A percentile compares a stretch with the other conserved stretches of the same genome.
Conservation (phyloP, 495 filamentous ascomycete species). For the Cudoniella acicularis region DNA sequence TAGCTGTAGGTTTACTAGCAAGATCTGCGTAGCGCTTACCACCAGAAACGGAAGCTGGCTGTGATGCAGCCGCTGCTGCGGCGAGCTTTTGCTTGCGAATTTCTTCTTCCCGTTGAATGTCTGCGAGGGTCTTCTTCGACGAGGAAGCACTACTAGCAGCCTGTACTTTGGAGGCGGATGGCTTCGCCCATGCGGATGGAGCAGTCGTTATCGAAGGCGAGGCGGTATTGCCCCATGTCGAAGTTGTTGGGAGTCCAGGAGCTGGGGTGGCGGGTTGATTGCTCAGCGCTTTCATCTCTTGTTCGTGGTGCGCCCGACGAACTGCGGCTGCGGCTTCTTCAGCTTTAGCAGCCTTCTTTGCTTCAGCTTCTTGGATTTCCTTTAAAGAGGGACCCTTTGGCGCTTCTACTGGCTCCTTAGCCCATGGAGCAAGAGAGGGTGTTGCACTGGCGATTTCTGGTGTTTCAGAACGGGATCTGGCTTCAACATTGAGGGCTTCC, state of each 20-base stretch:
- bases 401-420: conserved; percentile 72
- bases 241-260: conserved; percentile 79
- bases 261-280: conserved; percentile 61
- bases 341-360: conserved; percentile 84
- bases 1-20: conserved; percentile 65
- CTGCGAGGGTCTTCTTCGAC: conserved; percentile 75
- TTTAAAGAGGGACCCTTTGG: conserved; percentile 90
- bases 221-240: conserved; percentile 86
- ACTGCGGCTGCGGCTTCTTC: conserved; percentile 80
- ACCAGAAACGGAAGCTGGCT: conserved; percentile 45
- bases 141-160: conserved; percentile 37
- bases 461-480: conserved; percentile 72
- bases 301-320: conserved; percentile 73
- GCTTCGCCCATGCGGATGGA: conserved; percentile 62
- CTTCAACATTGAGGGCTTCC: conserved; percentile 68
- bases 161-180: conserved; percentile 53
- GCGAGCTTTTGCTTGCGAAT: conserved; percentile 70
- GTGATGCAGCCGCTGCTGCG: conserved; percentile 50
- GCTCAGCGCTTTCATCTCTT: conserved; percentile 54
- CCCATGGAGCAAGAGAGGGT: conserved; percentile 87
- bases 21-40: conserved; percentile 96
- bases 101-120: conserved; percentile 97
- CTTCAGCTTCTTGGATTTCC: conserved; percentile 95
- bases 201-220: conserved; percentile 48
- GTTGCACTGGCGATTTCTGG: conserved; percentile 46